A percentile compares a stretch with the other conserved stretches of the same genome.
These are phyloP conservation scores for Cryoendolithus antarcticus DNA, from an alignment of 2,329 filamentous ascomycete genomes.

Conservation along the genomic window DNA sequence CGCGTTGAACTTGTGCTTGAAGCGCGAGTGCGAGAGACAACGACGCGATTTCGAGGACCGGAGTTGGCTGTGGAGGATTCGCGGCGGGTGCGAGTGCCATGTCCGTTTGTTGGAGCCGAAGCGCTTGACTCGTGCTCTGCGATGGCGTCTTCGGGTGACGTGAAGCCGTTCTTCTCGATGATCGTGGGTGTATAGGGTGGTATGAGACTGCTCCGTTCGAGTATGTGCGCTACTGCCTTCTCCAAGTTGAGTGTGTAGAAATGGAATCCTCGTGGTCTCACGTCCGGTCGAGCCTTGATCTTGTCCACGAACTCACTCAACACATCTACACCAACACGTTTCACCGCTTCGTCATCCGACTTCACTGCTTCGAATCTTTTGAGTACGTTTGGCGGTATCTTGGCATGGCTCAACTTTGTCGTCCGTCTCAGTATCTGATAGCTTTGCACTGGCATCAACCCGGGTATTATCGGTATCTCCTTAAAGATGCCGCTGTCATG, in stretches of 20 bases:
- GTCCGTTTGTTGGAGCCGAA: slow-evolving; percentile 22
- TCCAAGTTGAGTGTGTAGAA: slow-evolving; percentile 97
- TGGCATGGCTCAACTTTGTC: slow-evolving; percentile 86
- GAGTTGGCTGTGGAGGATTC: slow-evolving; percentile 71
- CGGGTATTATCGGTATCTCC: slow-evolving; percentile 79
- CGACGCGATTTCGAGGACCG: slow-evolving; percentile 75
- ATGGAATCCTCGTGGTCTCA: slow-evolving; percentile 68
- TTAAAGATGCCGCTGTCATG: slow-evolving; percentile 80
- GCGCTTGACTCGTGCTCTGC: slow-evolving; percentile 28
- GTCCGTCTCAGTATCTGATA: slow-evolving; percentile 92
- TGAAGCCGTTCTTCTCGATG: slow-evolving; percentile 26
- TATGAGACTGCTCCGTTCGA: slow-evolving; percentile 78
- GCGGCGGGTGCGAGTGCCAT: slow-evolving; percentile 31
- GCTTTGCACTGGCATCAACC: slow-evolving; percentile 94
- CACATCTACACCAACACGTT: slow-evolving; percentile 68
- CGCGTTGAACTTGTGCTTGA: slow-evolving; percentile 42
- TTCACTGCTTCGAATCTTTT: slow-evolving; percentile 59
- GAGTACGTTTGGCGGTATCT: slow-evolving; percentile 59
- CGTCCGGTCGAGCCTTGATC: slow-evolving; percentile 45
- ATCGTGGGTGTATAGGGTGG: slow-evolving; percentile 33
- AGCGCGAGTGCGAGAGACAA: slow-evolving; percentile 50
- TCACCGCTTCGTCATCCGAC: slow-evolving; percentile 70
- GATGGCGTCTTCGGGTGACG: slow-evolving; percentile 29
- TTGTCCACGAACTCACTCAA: slow-evolving; percentile 71
- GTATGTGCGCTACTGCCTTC: slow-evolving; percentile 86